phyloP scores from a whole-genome alignment of 1,284 basidiomycete species.

The Dichomitus squalens region DNA sequence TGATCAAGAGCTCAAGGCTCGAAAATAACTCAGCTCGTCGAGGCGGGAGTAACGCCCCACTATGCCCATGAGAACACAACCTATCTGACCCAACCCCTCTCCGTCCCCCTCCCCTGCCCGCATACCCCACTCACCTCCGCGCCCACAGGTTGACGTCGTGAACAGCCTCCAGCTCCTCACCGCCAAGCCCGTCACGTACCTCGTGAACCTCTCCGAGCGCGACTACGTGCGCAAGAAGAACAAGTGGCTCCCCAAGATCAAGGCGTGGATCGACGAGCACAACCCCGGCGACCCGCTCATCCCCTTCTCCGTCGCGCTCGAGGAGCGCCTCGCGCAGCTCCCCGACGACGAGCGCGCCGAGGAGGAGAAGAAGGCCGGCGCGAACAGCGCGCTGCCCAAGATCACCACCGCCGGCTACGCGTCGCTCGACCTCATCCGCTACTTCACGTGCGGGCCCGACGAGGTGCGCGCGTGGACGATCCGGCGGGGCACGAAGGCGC shows the following conservation, averaged over 20 bases:
- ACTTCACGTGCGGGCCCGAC: slow-evolving; percentile 96
- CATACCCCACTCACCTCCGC: slow-evolving; percentile 6
- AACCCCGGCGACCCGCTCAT: slow-evolving; percentile 97
- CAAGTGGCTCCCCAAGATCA: slow-evolving; percentile 99
- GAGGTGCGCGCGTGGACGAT: slow-evolving; percentile 99
- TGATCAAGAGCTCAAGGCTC: slow-evolving; percentile 68
- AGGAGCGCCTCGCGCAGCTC: slow-evolving; percentile 84
- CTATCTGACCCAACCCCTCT: slow-evolving; percentile 49
- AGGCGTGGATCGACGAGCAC: slow-evolving; percentile 97
- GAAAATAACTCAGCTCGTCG: slow-evolving; percentile 60
- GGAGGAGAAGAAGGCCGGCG: slow-evolving; percentile 75
- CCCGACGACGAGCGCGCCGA: slow-evolving; percentile 75
- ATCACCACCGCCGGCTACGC: slow-evolving; percentile 93
- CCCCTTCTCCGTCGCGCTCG: slow-evolving; percentile 96
- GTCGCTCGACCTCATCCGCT: slow-evolving; percentile 88
- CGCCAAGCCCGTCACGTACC: slow-evolving; percentile 97
- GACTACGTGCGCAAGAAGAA: slow-evolving; percentile 99
- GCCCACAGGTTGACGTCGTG: slow-evolving; percentile 87
- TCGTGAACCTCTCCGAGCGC: slow-evolving; percentile 95
- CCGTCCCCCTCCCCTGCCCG: slow-evolving; percentile 1
- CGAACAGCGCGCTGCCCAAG: slow-evolving; percentile 79
- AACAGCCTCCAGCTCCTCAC: slow-evolving; percentile 92
- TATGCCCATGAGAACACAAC: slow-evolving; percentile 62
- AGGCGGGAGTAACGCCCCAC: slow-evolving; percentile 58
- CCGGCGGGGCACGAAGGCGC: slow-evolving; percentile 91